Evolutionary conservation across 1,139 yeast species (phyloP).

Genomic region (Chernovozyma aurita): DNA sequence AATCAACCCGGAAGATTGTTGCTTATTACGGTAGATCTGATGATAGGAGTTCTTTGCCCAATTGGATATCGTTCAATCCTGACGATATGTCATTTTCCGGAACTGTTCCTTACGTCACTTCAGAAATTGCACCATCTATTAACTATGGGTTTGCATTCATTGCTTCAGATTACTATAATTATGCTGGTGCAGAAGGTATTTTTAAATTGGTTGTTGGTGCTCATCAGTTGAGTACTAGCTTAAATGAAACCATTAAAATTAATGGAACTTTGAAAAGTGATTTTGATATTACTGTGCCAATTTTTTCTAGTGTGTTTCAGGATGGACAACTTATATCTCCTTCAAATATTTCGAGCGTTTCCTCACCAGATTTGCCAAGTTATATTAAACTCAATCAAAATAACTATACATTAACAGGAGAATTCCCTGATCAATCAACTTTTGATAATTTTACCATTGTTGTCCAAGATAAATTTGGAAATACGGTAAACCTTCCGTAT

Average conservation of each 20-base stretch:
- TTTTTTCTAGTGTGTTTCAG: slow-evolving; percentile 48
- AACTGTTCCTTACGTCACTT: slow-evolving; percentile 80
- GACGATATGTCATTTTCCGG: slow-evolving; percentile 71
- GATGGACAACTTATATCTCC: slow-evolving; percentile 50
- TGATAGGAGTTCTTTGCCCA: slow-evolving; percentile 85
- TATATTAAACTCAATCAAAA: slow-evolving; percentile 53
- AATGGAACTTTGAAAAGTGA: slow-evolving; percentile 63
- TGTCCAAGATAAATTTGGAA: slow-evolving; percentile 59
- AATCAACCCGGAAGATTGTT: slow-evolving; percentile 43
- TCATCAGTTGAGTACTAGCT: slow-evolving; percentile 68
- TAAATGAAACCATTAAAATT: slow-evolving; percentile 47
- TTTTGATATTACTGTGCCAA: slow-evolving; percentile 58
- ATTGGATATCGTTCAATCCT: slow-evolving; percentile 74
- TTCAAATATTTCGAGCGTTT: slow-evolving; percentile 52
- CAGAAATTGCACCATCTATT: slow-evolving; percentile 83
- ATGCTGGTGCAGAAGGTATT: slow-evolving; percentile 62
- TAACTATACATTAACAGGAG: slow-evolving; percentile 50
- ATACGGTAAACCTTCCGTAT: slow-evolving; percentile 57
- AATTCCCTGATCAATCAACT: slow-evolving; percentile 45
- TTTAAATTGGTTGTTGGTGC: slow-evolving; percentile 84
- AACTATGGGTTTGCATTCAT: slow-evolving; percentile 68
- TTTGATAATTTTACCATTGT: slow-evolving; percentile 50
- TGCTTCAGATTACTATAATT: slow-evolving; percentile 77
- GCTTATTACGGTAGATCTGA: slow-evolving; percentile 82
- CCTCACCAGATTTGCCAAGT: slow-evolving; percentile 46